Conservation (phyloP, 352 stramenopile genomes). For the Phytophthora podocarpi region DNA sequence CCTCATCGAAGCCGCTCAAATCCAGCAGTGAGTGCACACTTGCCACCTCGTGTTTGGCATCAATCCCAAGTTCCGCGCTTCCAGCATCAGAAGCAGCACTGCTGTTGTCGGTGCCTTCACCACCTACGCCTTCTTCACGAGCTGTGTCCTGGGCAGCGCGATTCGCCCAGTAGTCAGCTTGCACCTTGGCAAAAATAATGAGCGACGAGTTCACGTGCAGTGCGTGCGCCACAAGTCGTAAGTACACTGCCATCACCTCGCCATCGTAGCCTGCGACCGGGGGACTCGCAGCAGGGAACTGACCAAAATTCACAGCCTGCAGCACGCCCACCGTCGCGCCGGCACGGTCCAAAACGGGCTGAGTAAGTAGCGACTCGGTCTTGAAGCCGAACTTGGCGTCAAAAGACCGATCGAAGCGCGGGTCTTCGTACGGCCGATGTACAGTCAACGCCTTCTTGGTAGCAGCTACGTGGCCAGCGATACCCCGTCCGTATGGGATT, state of each 20-base stretch:
- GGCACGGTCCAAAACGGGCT: constrained; percentile 72
- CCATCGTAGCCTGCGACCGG: constrained; percentile 65
- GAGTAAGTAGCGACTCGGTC: constrained; percentile 75
- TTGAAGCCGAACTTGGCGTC: constrained; percentile 87
- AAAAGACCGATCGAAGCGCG: constrained; percentile 81
- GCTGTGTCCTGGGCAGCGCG: constrained; percentile 41
- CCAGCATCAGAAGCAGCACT: constrained; percentile 6
- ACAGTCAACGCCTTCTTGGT: constrained; percentile 68
- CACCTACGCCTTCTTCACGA: constrained; percentile 7
- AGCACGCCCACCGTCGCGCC: constrained; percentile 72
- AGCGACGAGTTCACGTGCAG: constrained; percentile 76
- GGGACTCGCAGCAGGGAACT: constrained; percentile 54
- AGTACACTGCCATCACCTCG: constrained; percentile 68
- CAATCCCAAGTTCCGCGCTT: constrained; percentile 35
- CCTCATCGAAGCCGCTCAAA: constrained; percentile 68
- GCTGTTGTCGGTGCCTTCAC: not conserved
- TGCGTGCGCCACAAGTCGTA: constrained; percentile 59
- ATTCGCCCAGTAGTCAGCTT: constrained; percentile 77
- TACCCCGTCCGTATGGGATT: constrained; percentile 78
- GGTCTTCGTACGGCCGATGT: constrained; percentile 74
- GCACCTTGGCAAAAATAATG: constrained; percentile 84
- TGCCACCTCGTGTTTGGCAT: constrained; percentile 61
- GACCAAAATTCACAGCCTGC: constrained; percentile 62
- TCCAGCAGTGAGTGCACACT: constrained; percentile 73
- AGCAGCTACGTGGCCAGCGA: constrained; percentile 68